These are phyloP conservation scores for Backusella mclennaniae DNA, from an alignment of 192 early-diverging fungal genomes.

Conservation along the genomic window DNA sequence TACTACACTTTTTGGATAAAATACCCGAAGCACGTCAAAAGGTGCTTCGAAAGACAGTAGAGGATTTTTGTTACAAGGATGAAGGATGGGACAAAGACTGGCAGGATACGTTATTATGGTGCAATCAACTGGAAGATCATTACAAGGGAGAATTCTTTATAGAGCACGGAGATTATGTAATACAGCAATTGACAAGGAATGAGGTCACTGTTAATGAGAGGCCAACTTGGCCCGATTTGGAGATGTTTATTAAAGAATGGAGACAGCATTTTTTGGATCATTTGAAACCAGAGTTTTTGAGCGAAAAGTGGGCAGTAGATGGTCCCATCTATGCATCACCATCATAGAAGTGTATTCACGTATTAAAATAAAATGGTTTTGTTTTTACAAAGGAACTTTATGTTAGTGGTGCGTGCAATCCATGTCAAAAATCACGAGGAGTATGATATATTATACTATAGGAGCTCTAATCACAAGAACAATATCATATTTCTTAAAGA, in stretches of 20 bases:
- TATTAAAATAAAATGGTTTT: not conserved
- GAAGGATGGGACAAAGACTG: not conserved
- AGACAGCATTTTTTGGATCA: constrained; percentile 33
- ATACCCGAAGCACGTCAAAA: constrained; percentile 10
- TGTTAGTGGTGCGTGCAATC: no score
- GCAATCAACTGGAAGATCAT: constrained; percentile 18
- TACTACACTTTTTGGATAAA: constrained; percentile 15
- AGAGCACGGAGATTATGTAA: constrained; percentile 28
- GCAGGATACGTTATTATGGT: not conserved
- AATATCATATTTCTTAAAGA: no score
- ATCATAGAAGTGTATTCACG: not conserved
- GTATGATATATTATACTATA: no score
- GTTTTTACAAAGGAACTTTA: no score
- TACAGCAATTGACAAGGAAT: constrained; percentile 14
- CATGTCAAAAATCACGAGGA: no score
- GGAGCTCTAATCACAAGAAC: no score
- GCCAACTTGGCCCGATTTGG: constrained; percentile 26
- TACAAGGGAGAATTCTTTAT: constrained; percentile 23
- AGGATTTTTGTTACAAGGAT: not conserved
- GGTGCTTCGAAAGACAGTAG: not conserved
- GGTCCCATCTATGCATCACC: constrained; percentile 24
- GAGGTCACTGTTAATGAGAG: not conserved
- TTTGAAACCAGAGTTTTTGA: constrained; percentile 25
- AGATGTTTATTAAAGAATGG: constrained; percentile 31
- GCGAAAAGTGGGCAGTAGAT: constrained; percentile 28